Evolutionary conservation across 148 eudicot genomes (phyloP), one percentile per base, ranked within the genome.

Genomic region (Chenopodium berlandieri): DNA sequence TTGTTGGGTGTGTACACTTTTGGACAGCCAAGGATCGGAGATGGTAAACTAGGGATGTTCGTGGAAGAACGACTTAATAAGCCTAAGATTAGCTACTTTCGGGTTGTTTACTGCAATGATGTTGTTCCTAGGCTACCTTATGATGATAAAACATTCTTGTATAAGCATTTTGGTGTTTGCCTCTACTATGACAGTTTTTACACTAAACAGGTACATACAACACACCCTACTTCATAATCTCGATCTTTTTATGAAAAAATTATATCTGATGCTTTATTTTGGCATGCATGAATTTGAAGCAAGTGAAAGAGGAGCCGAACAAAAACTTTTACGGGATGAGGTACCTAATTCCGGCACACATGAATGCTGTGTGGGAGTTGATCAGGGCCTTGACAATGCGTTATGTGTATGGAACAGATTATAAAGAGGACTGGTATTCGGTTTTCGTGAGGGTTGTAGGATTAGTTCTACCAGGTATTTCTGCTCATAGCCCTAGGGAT

Each of bases 1-100:
- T 52, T 91, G 72, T 85, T 84, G 74, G 95, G 85, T 1, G 84
- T 94, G 9, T 92, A 93, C 77, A 94, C 97, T 12, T 94, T 88
- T 64, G 98, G 98, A 22, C 97, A 94, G 78, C 98, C 98, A 0
- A 90, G 92, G 67, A 88, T 94, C 65, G 98, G 93, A 44, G 89
- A 94, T 76, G 65, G 37, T 44, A 72, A 71, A 23, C 89, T 92
- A 47, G 91, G 90, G 9, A 79, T 73, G 22, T 90, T 80, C 64
- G 87, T 91, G 89, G 81, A 83, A 54, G 77, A 63, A 11, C 54
- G 79, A 16, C 82, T 94, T 16, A 79, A 32, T 40, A 71, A 58
- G 23, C 81, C 84, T 50, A 82, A 68, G 30, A 9, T 83, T 13
- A 76, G 52, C 23, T 94, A 92, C 71, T 83, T 85, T 13, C 86